These are phyloP conservation scores for Leccinum variicolor DNA, from an alignment of 768 basidiomycete species.

Conservation along the genomic window DNA sequence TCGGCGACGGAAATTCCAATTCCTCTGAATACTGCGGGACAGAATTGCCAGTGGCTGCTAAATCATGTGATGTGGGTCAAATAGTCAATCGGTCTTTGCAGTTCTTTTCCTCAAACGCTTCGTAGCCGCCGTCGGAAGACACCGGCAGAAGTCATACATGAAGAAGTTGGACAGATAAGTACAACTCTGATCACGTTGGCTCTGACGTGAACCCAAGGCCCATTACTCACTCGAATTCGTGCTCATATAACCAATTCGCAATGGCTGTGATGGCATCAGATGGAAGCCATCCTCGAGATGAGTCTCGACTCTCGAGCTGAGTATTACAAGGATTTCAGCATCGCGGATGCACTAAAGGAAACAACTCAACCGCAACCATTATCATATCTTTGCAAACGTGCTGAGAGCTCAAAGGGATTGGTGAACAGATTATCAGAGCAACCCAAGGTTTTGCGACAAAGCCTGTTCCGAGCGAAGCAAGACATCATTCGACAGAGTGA, in stretches of 20 bases:
- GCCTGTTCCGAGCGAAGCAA: constrained; percentile 30
- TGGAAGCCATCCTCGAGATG: constrained; percentile 30
- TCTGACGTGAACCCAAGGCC: constrained; percentile 21
- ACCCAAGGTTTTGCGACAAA: constrained; percentile 28
- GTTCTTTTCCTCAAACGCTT: background rate
- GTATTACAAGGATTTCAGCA: background rate
- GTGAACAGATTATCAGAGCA: constrained; percentile 36
- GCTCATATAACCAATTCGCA: background rate
- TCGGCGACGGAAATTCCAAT: no score
- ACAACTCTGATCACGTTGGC: constrained; percentile 18
- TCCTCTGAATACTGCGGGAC: no score
- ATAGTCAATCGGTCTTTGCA: background rate
- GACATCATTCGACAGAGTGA: constrained; percentile 24
- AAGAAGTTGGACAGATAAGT: constrained; percentile 17
- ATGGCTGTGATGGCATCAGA: constrained; percentile 9
- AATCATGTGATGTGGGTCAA: no score
- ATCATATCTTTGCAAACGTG: constrained; percentile 25
- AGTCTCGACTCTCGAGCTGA: constrained; percentile 22
- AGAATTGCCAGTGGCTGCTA: no score
- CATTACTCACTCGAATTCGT: background rate
- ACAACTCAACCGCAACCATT: constrained; percentile 3
- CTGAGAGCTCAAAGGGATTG: constrained; percentile 40
- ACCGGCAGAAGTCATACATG: background rate
- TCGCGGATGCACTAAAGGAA: constrained; percentile 2
- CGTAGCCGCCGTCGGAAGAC: background rate